Evolutionary conservation across 768 basidiomycete species (phyloP).

Genomic region (Boletus huronensis): DNA sequence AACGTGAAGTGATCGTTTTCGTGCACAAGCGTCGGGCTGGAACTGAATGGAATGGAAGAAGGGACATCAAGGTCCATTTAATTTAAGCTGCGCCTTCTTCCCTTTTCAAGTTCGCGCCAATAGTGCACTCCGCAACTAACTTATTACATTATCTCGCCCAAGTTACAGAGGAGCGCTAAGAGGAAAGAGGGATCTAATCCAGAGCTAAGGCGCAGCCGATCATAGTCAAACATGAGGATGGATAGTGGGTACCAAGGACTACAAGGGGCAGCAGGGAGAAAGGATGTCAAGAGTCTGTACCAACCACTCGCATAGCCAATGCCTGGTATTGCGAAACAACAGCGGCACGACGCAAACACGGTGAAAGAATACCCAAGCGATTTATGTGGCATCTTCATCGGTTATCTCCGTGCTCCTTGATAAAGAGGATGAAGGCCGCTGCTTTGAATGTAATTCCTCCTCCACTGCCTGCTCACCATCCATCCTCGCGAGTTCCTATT

Average conservation of each 20-base stretch:
- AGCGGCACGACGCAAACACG: slow-evolving; percentile 1
- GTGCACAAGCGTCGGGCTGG: slow-evolving; percentile 19
- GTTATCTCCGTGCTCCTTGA: slow-evolving; percentile 7
- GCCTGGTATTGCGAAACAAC: slow-evolving; percentile 4
- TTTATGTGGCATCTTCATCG: slow-evolving; percentile 8
- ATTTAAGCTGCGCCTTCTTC: slow-evolving; percentile 10
- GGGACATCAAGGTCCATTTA: slow-evolving; percentile 27
- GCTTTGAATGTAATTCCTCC: slow-evolving; percentile 18
- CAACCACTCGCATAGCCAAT: slow-evolving; percentile 7
- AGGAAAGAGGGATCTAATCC: slow-evolving; percentile 1
- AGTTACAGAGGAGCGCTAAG: slow-evolving; percentile 11
- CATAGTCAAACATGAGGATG: slow-evolving; percentile 25
- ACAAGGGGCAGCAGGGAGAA: slow-evolving; percentile 5
- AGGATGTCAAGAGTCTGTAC: neutral
- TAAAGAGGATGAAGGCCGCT: slow-evolving; percentile 8
- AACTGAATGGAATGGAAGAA: slow-evolving; percentile 11
- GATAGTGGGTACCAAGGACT: slow-evolving; percentile 15
- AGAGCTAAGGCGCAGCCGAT: slow-evolving; percentile 1
- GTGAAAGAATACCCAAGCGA: neutral
- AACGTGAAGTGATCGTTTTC: slow-evolving; percentile 21
- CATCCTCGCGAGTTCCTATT: slow-evolving; percentile 60
- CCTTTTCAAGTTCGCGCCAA: neutral
- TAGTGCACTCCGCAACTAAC: neutral
- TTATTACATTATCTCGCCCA: slow-evolving; percentile 11
- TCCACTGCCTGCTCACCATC: slow-evolving; percentile 31